Percentiles rank a stretch among this genome's conserved stretches.
Evolutionary conservation across 2,329 filamentous ascomycete species (phyloP).

Genomic region (Didymellaceae sp.): DNA sequence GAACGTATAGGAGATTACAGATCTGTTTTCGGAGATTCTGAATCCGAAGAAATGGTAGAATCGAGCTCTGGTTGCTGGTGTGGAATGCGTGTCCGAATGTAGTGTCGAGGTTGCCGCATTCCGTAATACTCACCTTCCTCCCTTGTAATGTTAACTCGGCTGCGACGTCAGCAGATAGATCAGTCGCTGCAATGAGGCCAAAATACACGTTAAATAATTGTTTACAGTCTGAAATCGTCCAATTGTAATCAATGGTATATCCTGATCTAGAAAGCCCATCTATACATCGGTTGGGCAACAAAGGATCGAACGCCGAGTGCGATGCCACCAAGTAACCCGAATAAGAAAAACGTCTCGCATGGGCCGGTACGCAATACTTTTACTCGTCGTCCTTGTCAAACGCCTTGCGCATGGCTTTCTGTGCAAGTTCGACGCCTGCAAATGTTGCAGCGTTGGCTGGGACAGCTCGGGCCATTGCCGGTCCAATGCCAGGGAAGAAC

Average conservation of each 20-base stretch:
- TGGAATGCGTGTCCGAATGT: slow-evolving; percentile 17
- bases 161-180: slow-evolving; percentile 5
- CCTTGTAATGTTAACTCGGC: slow-evolving; percentile 18
- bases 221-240: background rate
- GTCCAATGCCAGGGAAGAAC: slow-evolving; percentile 97
- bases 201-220: background rate
- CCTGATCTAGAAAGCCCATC: slow-evolving; percentile 20
- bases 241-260: slow-evolving; percentile 17
- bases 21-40: slow-evolving; percentile 23
- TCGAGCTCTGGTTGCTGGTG: slow-evolving; percentile 15
- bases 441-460: slow-evolving; percentile 98
- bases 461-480: slow-evolving; percentile 88
- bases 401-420: slow-evolving; percentile 79
- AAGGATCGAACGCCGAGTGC: slow-evolving; percentile 30
- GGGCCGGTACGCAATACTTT: background rate
- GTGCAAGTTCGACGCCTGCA: slow-evolving; percentile 81
- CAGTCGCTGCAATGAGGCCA: background rate
- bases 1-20: slow-evolving; percentile 30
- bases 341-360: slow-evolving; percentile 7
- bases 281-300: slow-evolving; percentile 16
- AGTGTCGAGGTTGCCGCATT: slow-evolving; percentile 24
- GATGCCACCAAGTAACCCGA: slow-evolving; percentile 27
- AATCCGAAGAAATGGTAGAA: slow-evolving; percentile 11
- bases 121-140: slow-evolving; percentile 16
- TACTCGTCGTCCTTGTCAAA: slow-evolving; percentile 59